Conservation (phyloP, 2,329 filamentous ascomycete genomes). For the Neonectria hederae region DNA sequence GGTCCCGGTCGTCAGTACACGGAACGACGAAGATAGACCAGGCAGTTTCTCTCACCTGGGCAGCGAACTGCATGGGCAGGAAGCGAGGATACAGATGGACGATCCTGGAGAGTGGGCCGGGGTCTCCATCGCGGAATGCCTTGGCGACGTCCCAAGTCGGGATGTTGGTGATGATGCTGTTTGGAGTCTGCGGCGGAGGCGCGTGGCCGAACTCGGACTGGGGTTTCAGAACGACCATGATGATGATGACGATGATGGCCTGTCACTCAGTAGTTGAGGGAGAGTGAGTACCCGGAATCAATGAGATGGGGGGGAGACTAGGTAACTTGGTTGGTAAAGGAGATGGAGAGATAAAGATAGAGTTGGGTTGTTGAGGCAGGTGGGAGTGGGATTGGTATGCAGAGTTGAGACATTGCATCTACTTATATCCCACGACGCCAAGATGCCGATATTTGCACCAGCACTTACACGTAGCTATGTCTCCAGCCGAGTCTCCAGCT, state of each 20-base stretch:
- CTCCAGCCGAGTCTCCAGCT: background rate
- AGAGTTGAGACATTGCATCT: background rate
- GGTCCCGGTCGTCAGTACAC: background rate
- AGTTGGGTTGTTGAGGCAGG: too few species aligned
- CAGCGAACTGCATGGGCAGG: conserved; percentile 50
- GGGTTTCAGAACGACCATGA: conserved; percentile 50
- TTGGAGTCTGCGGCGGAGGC: conserved; percentile 56
- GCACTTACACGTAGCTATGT: background rate
- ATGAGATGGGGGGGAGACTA: too few species aligned
- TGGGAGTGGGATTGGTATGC: too few species aligned
- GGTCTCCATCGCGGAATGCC: conserved; percentile 54
- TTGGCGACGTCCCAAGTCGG: conserved; percentile 55
- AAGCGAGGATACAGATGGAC: conserved; percentile 60
- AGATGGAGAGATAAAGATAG: too few species aligned
- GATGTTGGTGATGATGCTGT: conserved; percentile 57
- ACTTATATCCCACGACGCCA: background rate
- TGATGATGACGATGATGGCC: background rate
- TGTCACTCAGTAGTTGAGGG: background rate
- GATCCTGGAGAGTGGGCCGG: conserved; percentile 45
- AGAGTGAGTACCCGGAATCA: background rate
- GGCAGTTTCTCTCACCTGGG: conserved; percentile 43
- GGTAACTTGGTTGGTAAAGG: too few species aligned
- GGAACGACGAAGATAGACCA: background rate
- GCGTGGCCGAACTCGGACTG: conserved; percentile 56
- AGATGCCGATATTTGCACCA: background rate